phyloP scores from a whole-genome alignment of 768 basidiomycete species.

The Lactifluus volemus region DNA sequence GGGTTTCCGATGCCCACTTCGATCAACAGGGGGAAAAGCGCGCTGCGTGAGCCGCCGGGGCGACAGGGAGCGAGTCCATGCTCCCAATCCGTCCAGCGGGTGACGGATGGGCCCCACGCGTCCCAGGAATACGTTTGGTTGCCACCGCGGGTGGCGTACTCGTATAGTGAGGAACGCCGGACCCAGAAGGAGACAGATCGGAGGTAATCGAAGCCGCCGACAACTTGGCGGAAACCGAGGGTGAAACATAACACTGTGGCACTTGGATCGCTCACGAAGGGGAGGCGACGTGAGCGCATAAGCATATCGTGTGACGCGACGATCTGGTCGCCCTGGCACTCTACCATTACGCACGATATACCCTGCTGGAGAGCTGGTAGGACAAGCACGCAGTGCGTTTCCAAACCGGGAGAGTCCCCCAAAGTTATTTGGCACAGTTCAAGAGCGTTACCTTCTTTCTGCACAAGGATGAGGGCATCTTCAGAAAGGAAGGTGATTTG shows the following conservation, averaged over 20 bases:
- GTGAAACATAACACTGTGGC: conserved; percentile 13
- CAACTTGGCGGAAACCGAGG: conserved; percentile 9
- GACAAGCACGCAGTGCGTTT: conserved; percentile 9
- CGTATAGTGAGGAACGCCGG: conserved; percentile 2
- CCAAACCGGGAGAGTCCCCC: neutral
- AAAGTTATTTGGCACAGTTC: conserved; percentile 9
- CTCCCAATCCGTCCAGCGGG: conserved; percentile 15
- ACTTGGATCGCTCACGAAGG: conserved; percentile 7
- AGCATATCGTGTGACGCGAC: neutral
- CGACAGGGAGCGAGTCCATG: conserved; percentile 12
- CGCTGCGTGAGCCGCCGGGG: conserved; percentile 11
- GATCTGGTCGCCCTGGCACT: conserved; percentile 14
- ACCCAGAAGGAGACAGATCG: conserved; percentile 18
- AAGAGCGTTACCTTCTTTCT: conserved; percentile 14
- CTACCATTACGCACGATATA: conserved; percentile 10
- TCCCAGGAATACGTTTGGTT: conserved; percentile 5
- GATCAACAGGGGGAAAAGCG: conserved; percentile 10
- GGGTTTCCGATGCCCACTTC: neutral
- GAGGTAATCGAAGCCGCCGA: conserved; percentile 11
- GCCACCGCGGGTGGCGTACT: conserved; percentile 1
- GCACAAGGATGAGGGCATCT: conserved; percentile 8
- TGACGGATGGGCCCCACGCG: conserved; percentile 9
- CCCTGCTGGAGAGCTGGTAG: conserved; percentile 10
- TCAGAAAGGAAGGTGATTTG: conserved; percentile 13
- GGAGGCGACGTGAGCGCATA: conserved; percentile 1